These are phyloP conservation scores for Xylariales sp. DNA, from an alignment of 2,329 filamentous ascomycete genomes.

Conservation along the genomic window DNA sequence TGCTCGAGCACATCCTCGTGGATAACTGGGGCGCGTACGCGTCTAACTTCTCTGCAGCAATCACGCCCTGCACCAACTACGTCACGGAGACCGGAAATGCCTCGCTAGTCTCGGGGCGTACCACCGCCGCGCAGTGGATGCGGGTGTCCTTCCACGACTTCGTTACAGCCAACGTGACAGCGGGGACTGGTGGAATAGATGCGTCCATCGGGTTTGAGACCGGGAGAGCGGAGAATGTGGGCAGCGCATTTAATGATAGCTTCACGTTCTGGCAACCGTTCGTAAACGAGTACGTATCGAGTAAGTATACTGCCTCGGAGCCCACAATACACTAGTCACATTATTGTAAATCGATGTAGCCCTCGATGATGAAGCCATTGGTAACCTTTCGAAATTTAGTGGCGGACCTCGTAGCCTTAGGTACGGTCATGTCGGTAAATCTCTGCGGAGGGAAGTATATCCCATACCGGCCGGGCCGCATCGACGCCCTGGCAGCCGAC, in stretches of 20 bases:
- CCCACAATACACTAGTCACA: not conserved
- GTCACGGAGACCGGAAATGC: slow-evolving; percentile 17
- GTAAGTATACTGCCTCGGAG: slow-evolving; percentile 10
- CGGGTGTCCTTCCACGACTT: slow-evolving; percentile 24
- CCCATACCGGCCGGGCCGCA: slow-evolving; percentile 20
- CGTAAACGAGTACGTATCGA: slow-evolving; percentile 22
- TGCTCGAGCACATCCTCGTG: slow-evolving; percentile 20
- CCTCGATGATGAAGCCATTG: not conserved
- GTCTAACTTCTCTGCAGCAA: slow-evolving; percentile 21
- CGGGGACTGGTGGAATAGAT: slow-evolving; percentile 23
- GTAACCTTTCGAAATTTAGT: slow-evolving; percentile 11
- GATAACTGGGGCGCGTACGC: slow-evolving; percentile 21
- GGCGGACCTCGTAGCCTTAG: slow-evolving; percentile 23
- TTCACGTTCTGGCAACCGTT: slow-evolving; percentile 16
- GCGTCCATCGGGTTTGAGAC: slow-evolving; percentile 25
- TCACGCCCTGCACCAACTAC: slow-evolving; percentile 21
- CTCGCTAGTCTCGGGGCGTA: slow-evolving; percentile 17
- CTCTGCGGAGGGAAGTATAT: slow-evolving; percentile 20
- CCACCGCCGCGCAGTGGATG: slow-evolving; percentile 17
- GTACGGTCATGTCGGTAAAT: slow-evolving; percentile 22
- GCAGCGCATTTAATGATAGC: slow-evolving; percentile 22
- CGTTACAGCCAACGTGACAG: slow-evolving; percentile 16
- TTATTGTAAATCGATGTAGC: not conserved
- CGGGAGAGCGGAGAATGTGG: slow-evolving; percentile 18
- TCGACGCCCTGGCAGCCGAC: slow-evolving; percentile 20